A percentile compares a stretch with the other conserved stretches of the same genome.
These are phyloP conservation scores for Lachnellula willkommii DNA, from an alignment of 2,329 filamentous ascomycete genomes.

Conservation along the genomic window DNA sequence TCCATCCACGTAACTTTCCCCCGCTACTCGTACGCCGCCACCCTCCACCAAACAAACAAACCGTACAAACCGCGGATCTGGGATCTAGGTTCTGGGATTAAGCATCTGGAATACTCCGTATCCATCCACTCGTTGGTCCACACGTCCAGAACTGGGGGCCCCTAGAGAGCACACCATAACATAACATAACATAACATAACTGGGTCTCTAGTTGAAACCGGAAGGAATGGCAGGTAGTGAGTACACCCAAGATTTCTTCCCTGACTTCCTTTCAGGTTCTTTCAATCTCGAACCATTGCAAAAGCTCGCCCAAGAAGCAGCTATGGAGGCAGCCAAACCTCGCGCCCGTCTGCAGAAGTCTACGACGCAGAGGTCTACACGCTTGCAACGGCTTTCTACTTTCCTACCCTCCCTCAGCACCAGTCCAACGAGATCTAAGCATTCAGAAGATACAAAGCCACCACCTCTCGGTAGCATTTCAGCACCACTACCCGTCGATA, in stretches of 20 bases:
- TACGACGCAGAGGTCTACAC: slow-evolving; percentile 2
- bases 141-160: no score
- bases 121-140: no score
- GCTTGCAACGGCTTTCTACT: slow-evolving; percentile 11
- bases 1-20: not conserved
- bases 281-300: not conserved
- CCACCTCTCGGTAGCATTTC: not conserved
- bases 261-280: not conserved
- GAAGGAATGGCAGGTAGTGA: not conserved
- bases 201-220: not conserved
- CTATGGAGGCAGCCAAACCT: not conserved
- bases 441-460: not conserved
- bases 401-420: slow-evolving; percentile 12
- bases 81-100: no score
- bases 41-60: no score
- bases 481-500: not conserved
- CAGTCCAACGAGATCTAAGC: slow-evolving; percentile 14
- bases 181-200: not conserved
- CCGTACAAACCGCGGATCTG: no score
- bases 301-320: slow-evolving; percentile 4
- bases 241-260: not conserved
- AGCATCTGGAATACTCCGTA: no score
- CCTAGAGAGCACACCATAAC: not conserved
- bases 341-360: slow-evolving; percentile 3
- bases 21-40: not conserved